phyloP scores from a whole-genome alignment of 202 grass and related monocot genomes.

The Carex sylvatica region DNA sequence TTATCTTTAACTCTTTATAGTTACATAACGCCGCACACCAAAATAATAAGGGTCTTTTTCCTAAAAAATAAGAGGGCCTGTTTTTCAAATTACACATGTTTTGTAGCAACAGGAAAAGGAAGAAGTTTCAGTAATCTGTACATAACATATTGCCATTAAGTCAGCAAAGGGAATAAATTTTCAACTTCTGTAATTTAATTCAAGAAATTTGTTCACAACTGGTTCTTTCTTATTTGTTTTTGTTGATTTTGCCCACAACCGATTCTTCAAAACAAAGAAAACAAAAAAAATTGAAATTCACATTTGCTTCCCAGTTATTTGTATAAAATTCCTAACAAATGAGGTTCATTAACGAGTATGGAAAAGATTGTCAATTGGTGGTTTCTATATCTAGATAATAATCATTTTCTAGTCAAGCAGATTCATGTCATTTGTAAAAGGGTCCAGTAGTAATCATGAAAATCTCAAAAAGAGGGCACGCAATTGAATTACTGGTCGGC shows the following conservation, averaged over 20 bases:
- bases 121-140: background rate
- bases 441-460: background rate
- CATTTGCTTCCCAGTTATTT: background rate
- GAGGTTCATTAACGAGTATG: background rate
- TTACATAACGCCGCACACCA: background rate
- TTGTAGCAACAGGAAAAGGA: background rate
- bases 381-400: background rate
- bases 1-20: background rate
- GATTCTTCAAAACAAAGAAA: background rate
- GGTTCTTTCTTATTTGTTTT: background rate
- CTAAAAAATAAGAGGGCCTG: no score
- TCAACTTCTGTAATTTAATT: background rate
- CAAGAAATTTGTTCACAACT: background rate
- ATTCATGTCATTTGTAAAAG: background rate
- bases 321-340: background rate
- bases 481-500: constrained; percentile 59
- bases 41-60: background rate
- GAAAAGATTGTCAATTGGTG: background rate
- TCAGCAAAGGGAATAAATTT: background rate
- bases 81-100: background rate
- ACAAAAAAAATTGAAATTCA: background rate
- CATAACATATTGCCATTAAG: background rate
- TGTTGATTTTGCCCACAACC: background rate
- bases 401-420: background rate
- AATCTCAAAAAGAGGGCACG: background rate